Evolutionary conservation across 2,329 filamentous ascomycete genomes (phyloP), one percentile per base, ranked within the genome.

Genomic region (Fusarium sp.): DNA sequence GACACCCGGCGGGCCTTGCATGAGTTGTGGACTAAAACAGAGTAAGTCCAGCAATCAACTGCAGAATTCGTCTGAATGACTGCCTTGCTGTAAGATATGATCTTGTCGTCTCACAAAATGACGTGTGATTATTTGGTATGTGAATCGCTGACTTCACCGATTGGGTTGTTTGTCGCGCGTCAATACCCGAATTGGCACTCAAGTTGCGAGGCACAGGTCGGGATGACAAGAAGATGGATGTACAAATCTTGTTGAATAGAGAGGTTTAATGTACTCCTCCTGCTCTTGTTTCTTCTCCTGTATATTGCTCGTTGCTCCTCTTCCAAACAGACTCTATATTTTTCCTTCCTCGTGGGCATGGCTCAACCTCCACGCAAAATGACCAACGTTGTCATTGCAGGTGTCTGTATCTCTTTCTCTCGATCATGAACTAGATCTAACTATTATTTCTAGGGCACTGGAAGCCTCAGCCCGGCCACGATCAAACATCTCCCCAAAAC

Each of bases 401-500:
- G n/a, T 4, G 27, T 50, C 35, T 27, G 35, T 50, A 5, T 16
- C 6, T 13, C 27, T 9, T 2, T 16, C 6, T 20, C 2, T 2
- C 7, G 1, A 13, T 22, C 5, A 6, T 9, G 18, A 35, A n/a
- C 18, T 22, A 2, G 1, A 9, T 5, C 52, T 56, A 35, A 56
- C 27, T 16, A 35, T 31, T 35, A 35, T 5, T 10, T 18, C 5
- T 3, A 63, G 45, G 57, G 37, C 2, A 73, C 68, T 14, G 60
- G 69, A 2, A 43, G 69, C 8, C 73, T 75, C 22, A 57, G 52
- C 0, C 64, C 69, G 8, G 9, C 59, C 0, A 58, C 39, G 0
- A 35, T 64, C 14, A 61, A 48, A 8, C 5, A 72, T 2, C 18
- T 60, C 1, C 20, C 61, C 5, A 22, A 14, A 3, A 52, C 57